Percentiles rank a stretch among this genome's conserved stretches.
Conservation (phyloP, 2,329 filamentous ascomycete genomes). For the Pestalotiopsis sp. region DNA sequence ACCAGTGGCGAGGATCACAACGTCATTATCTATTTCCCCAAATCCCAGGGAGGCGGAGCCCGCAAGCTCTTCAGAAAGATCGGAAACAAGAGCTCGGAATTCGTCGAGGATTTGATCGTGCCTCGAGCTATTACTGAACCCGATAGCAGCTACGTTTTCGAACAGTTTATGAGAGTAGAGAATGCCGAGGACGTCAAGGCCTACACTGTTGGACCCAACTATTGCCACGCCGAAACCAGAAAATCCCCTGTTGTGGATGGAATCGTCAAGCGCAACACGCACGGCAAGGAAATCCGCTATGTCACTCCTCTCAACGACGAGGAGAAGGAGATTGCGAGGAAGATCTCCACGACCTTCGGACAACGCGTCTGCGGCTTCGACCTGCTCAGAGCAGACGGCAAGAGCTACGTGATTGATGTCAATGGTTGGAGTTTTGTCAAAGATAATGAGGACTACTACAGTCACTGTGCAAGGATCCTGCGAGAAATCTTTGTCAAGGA, state of each 20-base stretch:
- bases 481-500: slow-evolving; percentile 87
- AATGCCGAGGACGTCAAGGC: slow-evolving; percentile 99
- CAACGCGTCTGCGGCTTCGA: slow-evolving; percentile 97
- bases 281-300: slow-evolving; percentile 96
- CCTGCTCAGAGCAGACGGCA: slow-evolving; percentile 81
- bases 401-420: slow-evolving; percentile 97
- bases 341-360: slow-evolving; percentile 89
- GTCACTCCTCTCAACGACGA: slow-evolving; percentile 82
- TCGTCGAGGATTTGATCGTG: slow-evolving; percentile 73
- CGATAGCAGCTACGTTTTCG: slow-evolving; percentile 88
- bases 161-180: slow-evolving; percentile 94
- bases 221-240: slow-evolving; percentile 94
- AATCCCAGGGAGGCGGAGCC: slow-evolving; percentile 83
- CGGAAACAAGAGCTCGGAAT: slow-evolving; percentile 98
- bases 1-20: slow-evolving; percentile 99
- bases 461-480: slow-evolving; percentile 84
- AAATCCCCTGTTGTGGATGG: slow-evolving; percentile 98
- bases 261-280: slow-evolving; percentile 91
- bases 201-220: slow-evolving; percentile 91
- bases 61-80: slow-evolving; percentile 94
- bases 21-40: slow-evolving; percentile 96
- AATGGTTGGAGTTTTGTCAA: slow-evolving; percentile 99
- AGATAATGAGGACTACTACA: slow-evolving; percentile 98
- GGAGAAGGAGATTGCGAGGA: slow-evolving; percentile 84
- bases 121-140: slow-evolving; percentile 83